These are phyloP conservation scores for Citrus mangshanensis DNA, from an alignment of 345 rosid genomes.

Conservation along the genomic window DNA sequence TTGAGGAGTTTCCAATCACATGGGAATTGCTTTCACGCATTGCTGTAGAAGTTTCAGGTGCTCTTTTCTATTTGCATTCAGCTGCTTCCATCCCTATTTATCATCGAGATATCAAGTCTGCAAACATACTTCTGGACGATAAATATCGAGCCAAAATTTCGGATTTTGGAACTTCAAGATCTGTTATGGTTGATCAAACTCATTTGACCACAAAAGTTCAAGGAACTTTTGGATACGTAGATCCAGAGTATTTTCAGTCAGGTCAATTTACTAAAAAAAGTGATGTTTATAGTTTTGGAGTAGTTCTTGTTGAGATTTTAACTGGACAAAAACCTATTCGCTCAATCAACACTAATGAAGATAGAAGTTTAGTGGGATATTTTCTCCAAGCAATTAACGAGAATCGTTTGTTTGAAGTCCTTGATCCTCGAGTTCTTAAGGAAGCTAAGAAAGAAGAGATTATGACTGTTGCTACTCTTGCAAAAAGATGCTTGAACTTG, in stretches of 20 bases:
- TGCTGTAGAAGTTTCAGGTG: neutral
- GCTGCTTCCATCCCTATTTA: conserved; percentile 10
- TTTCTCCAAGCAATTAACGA: conserved; percentile 12
- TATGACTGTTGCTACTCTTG: neutral
- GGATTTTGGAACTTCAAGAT: neutral
- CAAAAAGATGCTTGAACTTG: neutral
- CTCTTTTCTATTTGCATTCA: conserved; percentile 13
- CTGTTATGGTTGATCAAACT: neutral
- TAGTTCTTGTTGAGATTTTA: neutral
- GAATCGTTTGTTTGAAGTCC: neutral
- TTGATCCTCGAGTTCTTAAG: conserved; percentile 9
- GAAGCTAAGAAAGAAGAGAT: conserved; percentile 9
- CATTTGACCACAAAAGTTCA: neutral
- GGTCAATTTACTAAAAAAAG: neutral
- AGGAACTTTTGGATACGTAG: neutral
- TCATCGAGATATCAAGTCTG: neutral
- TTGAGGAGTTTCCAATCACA: neutral
- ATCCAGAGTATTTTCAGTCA: neutral
- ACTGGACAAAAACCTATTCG: neutral
- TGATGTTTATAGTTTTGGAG: neutral
- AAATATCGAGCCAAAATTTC: neutral
- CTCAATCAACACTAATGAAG: neutral
- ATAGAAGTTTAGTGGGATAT: neutral
- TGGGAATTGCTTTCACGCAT: conserved; percentile 20
- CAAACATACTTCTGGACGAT: conserved; percentile 1